Conservation (phyloP, 768 basidiomycete genomes). For the Lentinula boryana region DNA sequence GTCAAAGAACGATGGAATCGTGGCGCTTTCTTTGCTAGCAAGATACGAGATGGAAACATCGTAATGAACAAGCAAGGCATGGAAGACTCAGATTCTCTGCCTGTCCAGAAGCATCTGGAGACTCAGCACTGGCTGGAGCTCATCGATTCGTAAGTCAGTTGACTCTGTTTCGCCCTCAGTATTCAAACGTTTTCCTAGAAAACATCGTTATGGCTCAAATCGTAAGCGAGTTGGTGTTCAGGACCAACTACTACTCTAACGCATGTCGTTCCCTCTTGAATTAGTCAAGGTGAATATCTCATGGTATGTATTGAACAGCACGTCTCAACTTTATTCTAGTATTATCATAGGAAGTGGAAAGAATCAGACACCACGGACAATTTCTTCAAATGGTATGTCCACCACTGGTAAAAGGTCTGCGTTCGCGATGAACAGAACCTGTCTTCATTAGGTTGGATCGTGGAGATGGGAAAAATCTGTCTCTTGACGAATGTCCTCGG, state of each 20-base stretch:
- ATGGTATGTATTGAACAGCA: neutral
- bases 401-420: neutral
- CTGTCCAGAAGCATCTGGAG: slow-evolving; percentile 41
- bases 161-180: neutral
- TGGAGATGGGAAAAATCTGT: slow-evolving; percentile 51
- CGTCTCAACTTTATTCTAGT: slow-evolving; percentile 28
- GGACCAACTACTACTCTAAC: neutral
- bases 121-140: slow-evolving; percentile 63
- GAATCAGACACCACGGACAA: slow-evolving; percentile 56
- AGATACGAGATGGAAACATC: slow-evolving; percentile 37
- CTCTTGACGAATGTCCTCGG: slow-evolving; percentile 52
- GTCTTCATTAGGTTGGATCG: slow-evolving; percentile 49
- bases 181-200: slow-evolving; percentile 21
- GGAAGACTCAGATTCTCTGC: slow-evolving; percentile 14
- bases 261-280: neutral
- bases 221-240: slow-evolving; percentile 26
- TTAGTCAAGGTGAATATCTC: slow-evolving; percentile 34
- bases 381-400: slow-evolving; percentile 53
- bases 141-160: slow-evolving; percentile 42
- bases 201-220: slow-evolving; percentile 61
- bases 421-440: neutral
- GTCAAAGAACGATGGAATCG: slow-evolving; percentile 42
- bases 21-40: slow-evolving; percentile 32
- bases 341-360: slow-evolving; percentile 56
- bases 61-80: slow-evolving; percentile 13